Conservation (phyloP, 2,329 filamentous ascomycete species). For the Colletotrichum sojae region DNA sequence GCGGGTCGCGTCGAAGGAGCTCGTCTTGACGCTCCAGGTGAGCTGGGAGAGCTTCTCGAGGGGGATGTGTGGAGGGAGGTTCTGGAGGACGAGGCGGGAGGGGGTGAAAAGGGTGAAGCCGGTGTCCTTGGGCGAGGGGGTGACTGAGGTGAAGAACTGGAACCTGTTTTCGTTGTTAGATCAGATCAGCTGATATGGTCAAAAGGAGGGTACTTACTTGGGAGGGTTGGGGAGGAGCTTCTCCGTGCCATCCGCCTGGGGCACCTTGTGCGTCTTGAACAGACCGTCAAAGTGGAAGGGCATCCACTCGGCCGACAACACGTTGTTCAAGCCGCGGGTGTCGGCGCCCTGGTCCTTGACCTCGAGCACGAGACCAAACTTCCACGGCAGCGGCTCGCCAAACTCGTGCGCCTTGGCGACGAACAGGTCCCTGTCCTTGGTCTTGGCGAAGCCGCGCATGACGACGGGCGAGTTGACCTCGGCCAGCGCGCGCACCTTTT, state of each 20-base stretch:
- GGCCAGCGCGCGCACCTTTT: conserved; percentile 61
- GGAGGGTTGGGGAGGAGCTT: conserved; percentile 59
- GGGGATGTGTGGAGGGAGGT: conserved; percentile 56
- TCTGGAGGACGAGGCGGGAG: conserved; percentile 63
- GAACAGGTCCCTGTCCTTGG: conserved; percentile 60
- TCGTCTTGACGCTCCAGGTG: conserved; percentile 65
- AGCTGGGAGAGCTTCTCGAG: conserved; percentile 54
- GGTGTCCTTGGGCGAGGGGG: conserved; percentile 62
- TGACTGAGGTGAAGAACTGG: conserved; percentile 66
- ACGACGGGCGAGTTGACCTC: conserved; percentile 67
- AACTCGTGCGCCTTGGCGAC: conserved; percentile 62
- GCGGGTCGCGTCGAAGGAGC: conserved; percentile 60
- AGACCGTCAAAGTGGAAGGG: conserved; percentile 71
- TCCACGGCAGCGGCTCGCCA: conserved; percentile 65
- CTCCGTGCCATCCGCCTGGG: conserved; percentile 55
- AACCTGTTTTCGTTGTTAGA: conserved; percentile 52
- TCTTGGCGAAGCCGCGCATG: conserved; percentile 65
- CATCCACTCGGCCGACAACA: conserved; percentile 68
- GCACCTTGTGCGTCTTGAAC: conserved; percentile 65
- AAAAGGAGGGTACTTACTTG: conserved; percentile 47
- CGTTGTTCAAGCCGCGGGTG: conserved; percentile 63
- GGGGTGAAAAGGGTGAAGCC: conserved; percentile 69
- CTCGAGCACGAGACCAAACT: conserved; percentile 65
- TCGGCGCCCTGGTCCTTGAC: conserved; percentile 64
- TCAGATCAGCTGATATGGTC: background rate